Base-by-base conservation (phyloP, 164 flowering plant species). In the Hamamelis virginiana region DNA sequence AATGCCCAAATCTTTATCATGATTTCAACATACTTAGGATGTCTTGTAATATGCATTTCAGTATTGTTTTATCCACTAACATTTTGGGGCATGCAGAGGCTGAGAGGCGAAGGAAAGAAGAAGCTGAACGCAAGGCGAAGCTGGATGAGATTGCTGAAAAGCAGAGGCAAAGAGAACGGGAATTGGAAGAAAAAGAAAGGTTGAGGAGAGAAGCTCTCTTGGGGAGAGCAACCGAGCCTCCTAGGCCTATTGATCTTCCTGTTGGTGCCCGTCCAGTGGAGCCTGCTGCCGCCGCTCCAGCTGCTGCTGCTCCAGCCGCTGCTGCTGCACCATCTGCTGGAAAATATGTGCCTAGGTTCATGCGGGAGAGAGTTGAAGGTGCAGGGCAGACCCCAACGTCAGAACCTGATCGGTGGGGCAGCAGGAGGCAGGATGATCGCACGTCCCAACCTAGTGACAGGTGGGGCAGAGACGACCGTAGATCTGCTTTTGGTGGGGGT, bases 141-240 rank as follows among this genome's bases (percentile, higher is more conserved):
- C 68, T 94, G 79, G 97, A 89, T 75, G 91, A 83, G 72, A 87
- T 91, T 14, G 96, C 91, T 46, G 97, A 86, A 59, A 91, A 80
- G 77, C 97, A 94, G 80, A 83, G 91, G 79, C 93, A 86, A 51
- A 80, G 94, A 53, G 96, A 90, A 75, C 52, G 72, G 69, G 98
- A 94, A 71, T 41, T 82, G 19, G 97, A 94, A 62, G 96, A 91
- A 67, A 91, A 83, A 48, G 91, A 81, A 41, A 83, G 82, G 74
- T 65, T 68, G 70, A 74, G 85, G 72, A 85, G 71, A 66, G 93
- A 88, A 66, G 76, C 83, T 51, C 69, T 81, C 1, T 62, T 88
- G 50, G 85, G 86, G 14, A 85, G 79, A 58, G 16, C 84, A 9
- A 5, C 71, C 12, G 90, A 83, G 19, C 73, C 77, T 2, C 8